Conservation (phyloP, 2,329 filamentous ascomycete genomes). For the Colletotrichum neosansevieriae region DNA sequence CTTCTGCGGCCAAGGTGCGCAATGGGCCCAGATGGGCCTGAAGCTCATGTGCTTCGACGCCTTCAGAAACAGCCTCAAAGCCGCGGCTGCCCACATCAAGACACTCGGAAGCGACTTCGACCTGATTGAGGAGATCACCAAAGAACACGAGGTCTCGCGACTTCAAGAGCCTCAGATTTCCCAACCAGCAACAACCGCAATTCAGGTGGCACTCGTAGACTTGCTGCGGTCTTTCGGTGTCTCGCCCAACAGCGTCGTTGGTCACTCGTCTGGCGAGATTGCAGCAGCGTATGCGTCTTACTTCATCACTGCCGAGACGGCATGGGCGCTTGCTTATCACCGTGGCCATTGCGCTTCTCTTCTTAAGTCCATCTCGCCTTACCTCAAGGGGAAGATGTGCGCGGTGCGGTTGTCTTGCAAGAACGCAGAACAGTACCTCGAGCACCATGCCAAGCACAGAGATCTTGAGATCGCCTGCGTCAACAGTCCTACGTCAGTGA, state of each 20-base stretch:
- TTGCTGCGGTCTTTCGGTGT: constrained; percentile 51
- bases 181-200: constrained; percentile 56
- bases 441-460: constrained; percentile 16
- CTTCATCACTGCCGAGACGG: constrained; percentile 51
- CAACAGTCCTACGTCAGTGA: constrained; percentile 58
- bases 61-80: constrained; percentile 56
- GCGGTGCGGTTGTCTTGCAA: constrained; percentile 51
- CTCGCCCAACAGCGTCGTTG: constrained; percentile 51
- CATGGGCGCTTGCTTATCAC: constrained; percentile 57
- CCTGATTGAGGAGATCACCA: constrained; percentile 53
- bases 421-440: constrained; percentile 48
- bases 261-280: constrained; percentile 62
- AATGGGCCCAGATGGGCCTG: constrained; percentile 57
- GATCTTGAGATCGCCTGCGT: constrained; percentile 56
- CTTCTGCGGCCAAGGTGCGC: constrained; percentile 59
- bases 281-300: constrained; percentile 58
- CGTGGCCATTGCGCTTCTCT: constrained; percentile 53
- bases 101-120: constrained; percentile 49
- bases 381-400: constrained; percentile 56
- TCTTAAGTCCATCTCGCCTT: constrained; percentile 45
- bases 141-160: constrained; percentile 42
- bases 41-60: constrained; percentile 55
- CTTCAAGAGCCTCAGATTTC: constrained; percentile 53
- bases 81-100: constrained; percentile 49
- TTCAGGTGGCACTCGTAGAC: constrained; percentile 58